Evolutionary conservation across 371 early-diverging fungal species (phyloP).

Genomic region (Apophysomyces variabilis): DNA sequence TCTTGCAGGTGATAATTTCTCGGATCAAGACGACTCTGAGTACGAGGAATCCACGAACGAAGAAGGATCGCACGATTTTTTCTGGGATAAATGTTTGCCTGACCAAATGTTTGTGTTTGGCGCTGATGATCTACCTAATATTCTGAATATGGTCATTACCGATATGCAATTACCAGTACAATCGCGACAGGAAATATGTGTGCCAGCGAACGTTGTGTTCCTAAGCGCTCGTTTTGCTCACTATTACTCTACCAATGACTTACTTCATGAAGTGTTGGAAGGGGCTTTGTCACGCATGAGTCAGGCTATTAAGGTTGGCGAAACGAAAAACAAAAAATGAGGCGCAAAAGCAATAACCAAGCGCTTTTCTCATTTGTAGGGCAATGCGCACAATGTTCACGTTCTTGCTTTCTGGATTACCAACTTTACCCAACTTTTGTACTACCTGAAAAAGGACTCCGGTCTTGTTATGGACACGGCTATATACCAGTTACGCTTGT

Average conservation of each 20-base stretch:
- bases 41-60: slow-evolving; percentile 31
- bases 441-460: slow-evolving; percentile 82
- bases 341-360: slow-evolving; percentile 6
- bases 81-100: slow-evolving; percentile 77
- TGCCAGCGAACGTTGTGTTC: slow-evolving; percentile 87
- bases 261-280: slow-evolving; percentile 71
- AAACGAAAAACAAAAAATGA: not conserved
- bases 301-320: slow-evolving; percentile 50
- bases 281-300: slow-evolving; percentile 67
- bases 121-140: slow-evolving; percentile 64
- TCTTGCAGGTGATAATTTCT: slow-evolving; percentile 26
- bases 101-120: slow-evolving; percentile 94
- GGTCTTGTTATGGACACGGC: slow-evolving; percentile 66
- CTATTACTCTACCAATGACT: slow-evolving; percentile 73
- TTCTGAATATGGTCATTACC: slow-evolving; percentile 73
- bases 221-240: slow-evolving; percentile 87
- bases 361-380: slow-evolving; percentile 22
- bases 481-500: slow-evolving; percentile 64
- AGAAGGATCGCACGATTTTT: slow-evolving; percentile 53
- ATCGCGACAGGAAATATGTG: slow-evolving; percentile 62
- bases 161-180: slow-evolving; percentile 60
- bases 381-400: slow-evolving; percentile 44
- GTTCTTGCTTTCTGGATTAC: slow-evolving; percentile 81
- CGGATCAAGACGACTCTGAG: slow-evolving; percentile 21
- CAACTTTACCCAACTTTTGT: slow-evolving; percentile 75